A percentile compares a stretch with the other conserved stretches of the same genome.
Evolutionary conservation across 2,329 filamentous ascomycete genomes (phyloP).

Genomic region (Raffaelea ambrosiae): DNA sequence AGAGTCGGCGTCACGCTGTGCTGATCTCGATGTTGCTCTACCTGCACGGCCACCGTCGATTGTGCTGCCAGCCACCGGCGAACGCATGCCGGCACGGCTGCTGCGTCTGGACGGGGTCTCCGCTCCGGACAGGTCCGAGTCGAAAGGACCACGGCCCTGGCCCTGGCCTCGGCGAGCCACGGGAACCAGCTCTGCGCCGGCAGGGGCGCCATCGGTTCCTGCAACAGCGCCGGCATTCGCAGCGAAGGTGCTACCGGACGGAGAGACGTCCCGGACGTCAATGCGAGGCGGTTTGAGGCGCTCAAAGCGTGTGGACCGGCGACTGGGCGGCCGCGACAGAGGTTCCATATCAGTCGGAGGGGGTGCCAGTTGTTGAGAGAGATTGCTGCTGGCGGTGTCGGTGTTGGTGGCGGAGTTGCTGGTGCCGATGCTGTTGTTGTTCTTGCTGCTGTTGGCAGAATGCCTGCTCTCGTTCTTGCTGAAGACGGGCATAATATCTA

Average conservation of each 20-base stretch:
- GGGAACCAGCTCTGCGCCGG: no score
- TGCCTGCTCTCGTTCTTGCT: constrained; percentile 14
- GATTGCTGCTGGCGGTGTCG: background rate
- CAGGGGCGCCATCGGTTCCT: no score
- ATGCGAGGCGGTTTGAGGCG: constrained; percentile 40
- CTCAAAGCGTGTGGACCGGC: constrained; percentile 36
- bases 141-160: no score
- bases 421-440: background rate
- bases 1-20: constrained; percentile 11
- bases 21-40: background rate
- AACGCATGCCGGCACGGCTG: background rate
- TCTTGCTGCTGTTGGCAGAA: background rate
- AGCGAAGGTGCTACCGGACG: constrained; percentile 18
- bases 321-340: constrained; percentile 25
- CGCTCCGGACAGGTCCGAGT: no score
- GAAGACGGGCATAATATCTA: constrained; percentile 46
- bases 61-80: background rate
- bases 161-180: no score
- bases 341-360: background rate
- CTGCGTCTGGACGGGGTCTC: background rate
- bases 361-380: background rate
- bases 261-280: constrained; percentile 34
- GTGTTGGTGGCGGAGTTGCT: background rate
- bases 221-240: background rate
- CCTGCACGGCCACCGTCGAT: background rate